Evolutionary conservation across 176 grass and related monocot genomes (phyloP).

Genomic region (Panicum miliaceum): DNA sequence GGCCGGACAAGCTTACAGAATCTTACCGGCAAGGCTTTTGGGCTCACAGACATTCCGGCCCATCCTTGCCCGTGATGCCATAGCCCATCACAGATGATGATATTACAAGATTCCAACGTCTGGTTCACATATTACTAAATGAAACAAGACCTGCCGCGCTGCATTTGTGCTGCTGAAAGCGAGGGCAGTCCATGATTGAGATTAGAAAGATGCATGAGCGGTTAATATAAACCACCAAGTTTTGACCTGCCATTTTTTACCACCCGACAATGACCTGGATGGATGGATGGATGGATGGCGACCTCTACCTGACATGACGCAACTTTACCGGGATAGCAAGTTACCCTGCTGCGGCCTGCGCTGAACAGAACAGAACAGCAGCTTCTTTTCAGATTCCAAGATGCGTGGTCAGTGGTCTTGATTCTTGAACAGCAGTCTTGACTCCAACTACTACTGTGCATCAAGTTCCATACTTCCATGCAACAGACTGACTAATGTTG

Average conservation of each 20-base stretch:
- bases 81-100: too few species aligned
- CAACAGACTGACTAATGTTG: background rate
- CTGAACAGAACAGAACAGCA: background rate
- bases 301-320: conserved; percentile 16
- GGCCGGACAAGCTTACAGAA: too few species aligned
- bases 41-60: too few species aligned
- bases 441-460: too few species aligned
- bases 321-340: background rate
- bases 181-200: background rate
- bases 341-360: background rate
- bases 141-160: background rate
- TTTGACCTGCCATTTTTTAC: conserved; percentile 1
- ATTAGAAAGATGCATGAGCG: background rate
- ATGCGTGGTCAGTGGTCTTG: background rate
- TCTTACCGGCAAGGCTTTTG: too few species aligned
- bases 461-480: too few species aligned
- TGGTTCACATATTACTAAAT: too few species aligned
- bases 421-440: too few species aligned
- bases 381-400: background rate
- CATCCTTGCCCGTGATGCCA: too few species aligned
- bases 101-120: too few species aligned
- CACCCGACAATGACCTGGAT: background rate
- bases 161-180: background rate
- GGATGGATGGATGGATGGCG: background rate
- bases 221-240: background rate